A percentile compares a stretch with the other conserved stretches of the same genome.
phyloP scores from a whole-genome alignment of 257 asterid genomes.

The Parsonsia alboflavescens region DNA sequence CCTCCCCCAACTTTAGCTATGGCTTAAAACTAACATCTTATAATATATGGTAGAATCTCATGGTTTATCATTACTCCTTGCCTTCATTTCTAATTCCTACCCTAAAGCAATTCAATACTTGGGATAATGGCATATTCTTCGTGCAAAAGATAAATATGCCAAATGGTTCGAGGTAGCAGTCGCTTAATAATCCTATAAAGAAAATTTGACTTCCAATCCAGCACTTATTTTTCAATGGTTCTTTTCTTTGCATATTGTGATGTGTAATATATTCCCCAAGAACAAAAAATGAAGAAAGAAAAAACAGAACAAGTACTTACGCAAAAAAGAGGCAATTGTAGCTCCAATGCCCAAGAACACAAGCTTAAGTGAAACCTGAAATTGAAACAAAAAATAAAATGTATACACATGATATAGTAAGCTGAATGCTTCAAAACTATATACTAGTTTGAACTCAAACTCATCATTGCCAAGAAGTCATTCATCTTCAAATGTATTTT shows the following conservation, averaged over 20 bases:
- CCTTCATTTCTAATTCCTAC: not conserved
- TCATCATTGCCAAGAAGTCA: no score
- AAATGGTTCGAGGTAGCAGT: not conserved
- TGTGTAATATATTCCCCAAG: not conserved
- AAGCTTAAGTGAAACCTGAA: slow-evolving; percentile 39
- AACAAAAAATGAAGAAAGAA: not conserved
- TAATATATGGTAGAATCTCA: not conserved
- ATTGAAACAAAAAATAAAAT: not conserved
- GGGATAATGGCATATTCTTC: no score
- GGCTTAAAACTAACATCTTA: not conserved
- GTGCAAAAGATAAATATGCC: not conserved
- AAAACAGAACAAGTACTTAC: slow-evolving; percentile 21
- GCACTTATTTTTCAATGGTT: not conserved
- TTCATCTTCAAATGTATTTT: no score
- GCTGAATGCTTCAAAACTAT: not conserved
- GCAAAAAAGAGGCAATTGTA: slow-evolving; percentile 37
- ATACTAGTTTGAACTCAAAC: no score
- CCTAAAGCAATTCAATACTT: not conserved
- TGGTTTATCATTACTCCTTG: not conserved
- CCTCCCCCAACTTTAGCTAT: not conserved
- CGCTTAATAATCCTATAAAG: not conserved
- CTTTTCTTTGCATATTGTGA: not conserved
- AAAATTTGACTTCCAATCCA: not conserved
- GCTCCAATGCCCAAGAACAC: slow-evolving; percentile 36
- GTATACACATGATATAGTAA: not conserved